A percentile compares a stretch with the other conserved stretches of the same genome.
phyloP scores from a whole-genome alignment of 352 stramenopile species.

The Plasmopara halstedii region DNA sequence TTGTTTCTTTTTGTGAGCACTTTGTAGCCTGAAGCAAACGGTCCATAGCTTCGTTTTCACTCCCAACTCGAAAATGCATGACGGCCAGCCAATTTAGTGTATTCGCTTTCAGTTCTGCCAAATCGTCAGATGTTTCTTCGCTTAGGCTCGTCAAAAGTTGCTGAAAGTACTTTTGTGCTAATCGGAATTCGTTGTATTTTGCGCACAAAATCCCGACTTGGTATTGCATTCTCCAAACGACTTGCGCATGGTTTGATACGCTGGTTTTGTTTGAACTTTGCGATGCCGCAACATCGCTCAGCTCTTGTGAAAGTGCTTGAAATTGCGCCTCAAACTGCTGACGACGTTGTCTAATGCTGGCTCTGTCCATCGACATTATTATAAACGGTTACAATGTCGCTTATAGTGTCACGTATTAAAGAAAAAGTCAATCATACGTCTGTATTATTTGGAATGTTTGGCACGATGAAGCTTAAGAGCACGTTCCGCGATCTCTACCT shows the following conservation, averaged over 20 bases:
- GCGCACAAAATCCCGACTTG: conserved; percentile 29
- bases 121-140: background rate
- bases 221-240: conserved; percentile 22
- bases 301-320: conserved; percentile 13
- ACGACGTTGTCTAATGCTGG: conserved; percentile 14
- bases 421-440: too few species aligned
- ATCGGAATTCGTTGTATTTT: conserved; percentile 20
- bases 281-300: conserved; percentile 6
- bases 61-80: conserved; percentile 22
- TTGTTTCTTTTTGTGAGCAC: conserved; percentile 4
- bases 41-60: conserved; percentile 27
- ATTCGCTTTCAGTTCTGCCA: conserved; percentile 17
- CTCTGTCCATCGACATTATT: conserved; percentile 19
- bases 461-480: conserved; percentile 47
- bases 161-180: conserved; percentile 32
- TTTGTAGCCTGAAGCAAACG: conserved; percentile 35
- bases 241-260: conserved; percentile 5
- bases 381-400: conserved; percentile 1
- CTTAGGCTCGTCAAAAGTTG: conserved; percentile 15
- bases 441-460: conserved; percentile 8
- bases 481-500: conserved; percentile 90
- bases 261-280: conserved; percentile 3
- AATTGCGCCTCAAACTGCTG: conserved; percentile 30
- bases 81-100: conserved; percentile 34
- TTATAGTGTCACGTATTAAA: background rate